A percentile compares a stretch with the other conserved stretches of the same genome.
phyloP scores from a whole-genome alignment of 2,329 filamentous ascomycete species.

The Calonectria leucothoes region DNA sequence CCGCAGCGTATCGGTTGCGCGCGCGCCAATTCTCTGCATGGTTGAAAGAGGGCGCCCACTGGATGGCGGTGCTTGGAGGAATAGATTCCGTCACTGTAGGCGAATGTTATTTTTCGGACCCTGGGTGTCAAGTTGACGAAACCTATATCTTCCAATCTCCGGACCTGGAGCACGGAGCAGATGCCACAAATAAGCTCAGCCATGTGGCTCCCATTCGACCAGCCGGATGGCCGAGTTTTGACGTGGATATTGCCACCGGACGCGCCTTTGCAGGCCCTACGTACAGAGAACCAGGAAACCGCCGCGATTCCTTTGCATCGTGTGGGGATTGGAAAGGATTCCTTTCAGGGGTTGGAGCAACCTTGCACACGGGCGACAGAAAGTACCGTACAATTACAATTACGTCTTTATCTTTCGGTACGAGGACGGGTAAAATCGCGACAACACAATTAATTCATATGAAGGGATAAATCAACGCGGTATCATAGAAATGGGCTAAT shows the following conservation, averaged over 20 bases:
- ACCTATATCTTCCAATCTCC: conserved; percentile 24
- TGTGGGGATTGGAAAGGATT: not conserved
- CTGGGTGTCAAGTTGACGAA: conserved; percentile 8
- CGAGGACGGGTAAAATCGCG: not conserved
- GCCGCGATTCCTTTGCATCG: not conserved
- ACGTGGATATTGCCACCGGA: conserved; percentile 18
- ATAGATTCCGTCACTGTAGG: not conserved
- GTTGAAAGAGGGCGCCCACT: not conserved
- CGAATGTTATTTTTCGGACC: not conserved
- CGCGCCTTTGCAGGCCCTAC: not conserved
- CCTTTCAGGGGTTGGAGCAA: conserved; percentile 12
- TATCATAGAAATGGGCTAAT: not conserved
- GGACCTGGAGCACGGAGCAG: conserved; percentile 20
- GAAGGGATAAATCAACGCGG: not conserved
- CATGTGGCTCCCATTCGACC: conserved; percentile 1
- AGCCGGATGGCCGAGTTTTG: conserved; percentile 8
- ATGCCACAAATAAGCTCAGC: conserved; percentile 25
- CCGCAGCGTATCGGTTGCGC: not conserved
- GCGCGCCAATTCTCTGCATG: not conserved
- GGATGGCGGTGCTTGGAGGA: not conserved
- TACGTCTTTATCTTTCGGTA: not conserved
- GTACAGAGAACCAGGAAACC: not conserved
- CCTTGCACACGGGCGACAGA: not conserved
- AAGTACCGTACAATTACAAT: not conserved
- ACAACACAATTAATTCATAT: not conserved